These are phyloP conservation scores for Nitzschia inconspicua DNA, from an alignment of 108 stramenopile species.

Conservation along the genomic window DNA sequence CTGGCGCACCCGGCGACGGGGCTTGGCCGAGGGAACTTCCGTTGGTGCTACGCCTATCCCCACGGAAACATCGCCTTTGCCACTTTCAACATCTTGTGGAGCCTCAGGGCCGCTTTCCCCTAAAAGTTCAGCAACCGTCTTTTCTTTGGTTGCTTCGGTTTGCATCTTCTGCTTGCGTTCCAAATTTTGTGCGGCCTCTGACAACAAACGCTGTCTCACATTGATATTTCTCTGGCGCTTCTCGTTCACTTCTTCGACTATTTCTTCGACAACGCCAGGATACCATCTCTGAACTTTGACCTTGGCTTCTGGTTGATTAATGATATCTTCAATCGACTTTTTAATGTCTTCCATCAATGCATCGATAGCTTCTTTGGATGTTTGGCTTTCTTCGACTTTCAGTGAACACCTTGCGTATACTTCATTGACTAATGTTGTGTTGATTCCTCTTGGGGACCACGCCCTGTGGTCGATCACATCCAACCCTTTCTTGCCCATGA, in stretches of 20 bases:
- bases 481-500: slow-evolving; percentile 41
- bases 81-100: slow-evolving; percentile 11
- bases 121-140: slow-evolving; percentile 60
- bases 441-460: slow-evolving; percentile 70
- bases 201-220: slow-evolving; percentile 37
- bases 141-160: slow-evolving; percentile 47
- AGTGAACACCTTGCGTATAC: slow-evolving; percentile 55
- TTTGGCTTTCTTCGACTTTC: slow-evolving; percentile 3
- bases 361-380: slow-evolving; percentile 34
- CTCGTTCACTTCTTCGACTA: slow-evolving; percentile 55
- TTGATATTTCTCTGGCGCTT: slow-evolving; percentile 22
- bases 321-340: slow-evolving; percentile 29
- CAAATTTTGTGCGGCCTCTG: slow-evolving; percentile 44
- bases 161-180: slow-evolving; percentile 49
- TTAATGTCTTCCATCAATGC: slow-evolving; percentile 46
- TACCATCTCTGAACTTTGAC: slow-evolving; percentile 77
- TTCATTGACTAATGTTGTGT: slow-evolving; percentile 72
- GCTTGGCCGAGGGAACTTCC: slow-evolving; percentile 1
- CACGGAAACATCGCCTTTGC: neutral
- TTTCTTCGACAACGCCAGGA: slow-evolving; percentile 69
- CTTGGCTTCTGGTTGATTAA: slow-evolving; percentile 57
- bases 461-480: slow-evolving; percentile 80
- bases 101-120: slow-evolving; percentile 20
- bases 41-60: neutral
- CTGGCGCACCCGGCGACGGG: slow-evolving; percentile 27